Evolutionary conservation across 768 basidiomycete species (phyloP), one percentile per base, ranked within the genome.

Genomic region (Kondoa subrosea): DNA sequence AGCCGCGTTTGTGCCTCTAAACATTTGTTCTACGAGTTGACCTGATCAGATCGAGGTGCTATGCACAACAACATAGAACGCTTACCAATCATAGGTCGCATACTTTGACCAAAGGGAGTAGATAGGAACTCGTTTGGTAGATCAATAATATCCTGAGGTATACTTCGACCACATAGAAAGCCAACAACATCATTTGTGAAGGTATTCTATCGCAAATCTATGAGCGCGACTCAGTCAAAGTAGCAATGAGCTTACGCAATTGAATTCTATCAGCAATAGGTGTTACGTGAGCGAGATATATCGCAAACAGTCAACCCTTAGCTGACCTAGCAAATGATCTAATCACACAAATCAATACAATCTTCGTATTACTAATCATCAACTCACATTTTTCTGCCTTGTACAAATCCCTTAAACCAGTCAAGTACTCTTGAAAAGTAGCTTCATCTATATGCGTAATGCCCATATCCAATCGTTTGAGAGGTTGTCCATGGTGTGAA

Each of bases 351-450:
- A 0, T 25, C 14, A 58, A 32, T 1, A 17, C 15, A 1, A 26
- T 59, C 27, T 2, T n/a, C 26, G 30, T 12, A 4, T 27, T 8
- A 67, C 3, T 33, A 8, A 40, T 89, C 86, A 77, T 71, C 59
- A 79, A 65, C 60, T 79, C 76, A 67, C 78, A 78, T 80, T 90
- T 91, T 74, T 91, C 90, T 1, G 89, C 86, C 1, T 89, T 91
- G 75, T 91, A 99, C 69, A 87, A 84, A 2, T 85, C 81, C 34
- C 82, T 80, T 78, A 95, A 83, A 66, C 86, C 86, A 0, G 77
- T 72, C 57, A 99, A 69, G 76, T 92, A 97, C 50, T 96, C 91
- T 56, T 84, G 74, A 71, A 93, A 91, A 0, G 89, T 92, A 8
- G 84, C 85, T 75, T 50, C 33, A 57, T 70, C 68, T 21, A 70